Percentiles rank a stretch among this genome's conserved stretches.
Evolutionary conservation across 345 rosid genomes (phyloP).

Genomic region (Brassica juncea): DNA sequence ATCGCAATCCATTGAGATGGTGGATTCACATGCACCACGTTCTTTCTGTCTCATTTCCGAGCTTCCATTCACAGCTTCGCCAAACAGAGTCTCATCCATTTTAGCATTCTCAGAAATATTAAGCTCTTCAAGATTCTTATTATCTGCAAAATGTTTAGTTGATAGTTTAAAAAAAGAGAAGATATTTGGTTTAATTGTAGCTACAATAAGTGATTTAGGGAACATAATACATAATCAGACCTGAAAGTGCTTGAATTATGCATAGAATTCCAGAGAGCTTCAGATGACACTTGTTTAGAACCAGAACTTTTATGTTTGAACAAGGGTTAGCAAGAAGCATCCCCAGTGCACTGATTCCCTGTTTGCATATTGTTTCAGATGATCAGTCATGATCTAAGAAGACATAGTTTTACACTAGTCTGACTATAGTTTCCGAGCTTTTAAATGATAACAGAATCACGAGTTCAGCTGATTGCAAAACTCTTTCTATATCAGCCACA

Average conservation of each 20-base stretch:
- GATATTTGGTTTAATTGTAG: not conserved
- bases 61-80: slow-evolving; percentile 20
- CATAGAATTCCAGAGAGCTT: slow-evolving; percentile 66
- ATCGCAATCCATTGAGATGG: slow-evolving; percentile 12
- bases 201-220: slow-evolving; percentile 8
- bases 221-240: slow-evolving; percentile 38
- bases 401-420: not conserved
- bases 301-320: slow-evolving; percentile 62
- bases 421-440: too few relatives aligned
- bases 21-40: slow-evolving; percentile 29
- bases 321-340: slow-evolving; percentile 61
- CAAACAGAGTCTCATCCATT: slow-evolving; percentile 35
- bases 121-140: slow-evolving; percentile 71
- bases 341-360: slow-evolving; percentile 65
- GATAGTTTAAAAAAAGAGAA: not conserved
- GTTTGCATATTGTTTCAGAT: slow-evolving; percentile 33
- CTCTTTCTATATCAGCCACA: slow-evolving; percentile 8
- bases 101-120: slow-evolving; percentile 60
- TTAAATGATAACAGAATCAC: not conserved
- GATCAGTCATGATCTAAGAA: slow-evolving; percentile 11
- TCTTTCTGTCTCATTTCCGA: slow-evolving; percentile 33
- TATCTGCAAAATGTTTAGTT: slow-evolving; percentile 47
- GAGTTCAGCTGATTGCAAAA: slow-evolving; percentile 6
- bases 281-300: slow-evolving; percentile 71
- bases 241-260: slow-evolving; percentile 72